Evolutionary conservation across 495 filamentous ascomycete species (phyloP).

Genomic region (Annulohypoxylon moriforme): DNA sequence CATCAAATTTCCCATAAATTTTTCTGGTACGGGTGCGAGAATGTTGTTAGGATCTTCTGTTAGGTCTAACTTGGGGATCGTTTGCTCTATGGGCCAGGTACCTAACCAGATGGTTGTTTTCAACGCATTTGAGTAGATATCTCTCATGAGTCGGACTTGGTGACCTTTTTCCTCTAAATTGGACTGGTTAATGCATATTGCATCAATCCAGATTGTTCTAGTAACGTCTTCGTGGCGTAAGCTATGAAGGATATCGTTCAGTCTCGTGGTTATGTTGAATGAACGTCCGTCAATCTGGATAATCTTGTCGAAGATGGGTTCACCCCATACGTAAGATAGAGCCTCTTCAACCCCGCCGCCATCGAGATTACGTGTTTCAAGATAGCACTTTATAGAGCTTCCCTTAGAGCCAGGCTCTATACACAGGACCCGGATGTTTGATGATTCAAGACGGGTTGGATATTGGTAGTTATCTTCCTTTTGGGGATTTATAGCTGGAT

Average conservation of each 20-base stretch:
- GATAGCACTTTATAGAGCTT: background rate
- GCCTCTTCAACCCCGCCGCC: constrained; percentile 1
- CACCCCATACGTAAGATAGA: constrained; percentile 25
- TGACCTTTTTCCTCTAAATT: constrained; percentile 35
- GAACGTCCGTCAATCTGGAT: background rate
- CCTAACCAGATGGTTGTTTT: constrained; percentile 14
- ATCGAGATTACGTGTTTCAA: background rate
- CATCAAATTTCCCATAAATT: background rate
- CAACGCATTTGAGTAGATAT: constrained; percentile 35
- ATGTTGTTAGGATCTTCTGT: background rate
- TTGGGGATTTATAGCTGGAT: background rate
- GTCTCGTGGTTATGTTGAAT: constrained; percentile 4
- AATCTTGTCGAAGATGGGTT: background rate
- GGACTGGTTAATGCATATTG: constrained; percentile 49
- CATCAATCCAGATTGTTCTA: constrained; percentile 45
- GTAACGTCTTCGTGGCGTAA: background rate
- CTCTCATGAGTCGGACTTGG: constrained; percentile 42
- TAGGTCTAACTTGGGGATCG: background rate
- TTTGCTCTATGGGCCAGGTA: background rate
- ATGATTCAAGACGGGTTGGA: background rate
- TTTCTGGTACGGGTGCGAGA: background rate
- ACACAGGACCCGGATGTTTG: constrained; percentile 3
- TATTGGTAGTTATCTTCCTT: background rate
- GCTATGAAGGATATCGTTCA: constrained; percentile 1
- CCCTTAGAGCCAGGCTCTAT: background rate